Base-by-base conservation (phyloP, 352 stramenopile species). In the Saprolegnia parasitica region DNA sequence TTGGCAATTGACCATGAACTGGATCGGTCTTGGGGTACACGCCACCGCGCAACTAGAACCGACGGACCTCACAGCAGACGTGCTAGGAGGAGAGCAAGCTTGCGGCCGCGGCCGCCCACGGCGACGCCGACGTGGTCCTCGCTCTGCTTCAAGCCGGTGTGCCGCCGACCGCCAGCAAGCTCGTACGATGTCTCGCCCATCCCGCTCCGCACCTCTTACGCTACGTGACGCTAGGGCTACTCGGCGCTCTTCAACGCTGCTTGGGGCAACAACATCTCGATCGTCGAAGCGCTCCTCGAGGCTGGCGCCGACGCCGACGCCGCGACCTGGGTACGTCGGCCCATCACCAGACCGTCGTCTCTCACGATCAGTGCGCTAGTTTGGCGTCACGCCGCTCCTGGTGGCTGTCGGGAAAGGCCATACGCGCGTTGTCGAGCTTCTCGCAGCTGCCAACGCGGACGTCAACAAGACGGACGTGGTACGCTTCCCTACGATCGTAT, bases 31-130 rank as follows among this genome's bases (percentile, higher is more conserved):
- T 35, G 29, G 29, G 29, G 29, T 35, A 35, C 29, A 35, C n/a
- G n/a, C n/a, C n/a, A n/a, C 29, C 29, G 29, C 29, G 29, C 29
- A 6, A 35, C 29, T 35, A 35, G 29, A 35, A 2, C 29, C 2
- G 29, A 35, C 29, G 29, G 29, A 35, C 29, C 5, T 35, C 29
- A 35, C 29, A 5, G 2, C 2, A 35, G 29, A 35, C 8, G 42
- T 49, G 8, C 24, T 60, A 60, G 52, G 52, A 60, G 11, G 24
- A 60, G 35, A 40, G 52, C 52, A 60, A 35, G 24, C 20, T 60
- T 3, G 52, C 52, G 11, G 16, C 11, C 11, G 52, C 52, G 11
- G 52, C 52, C 13, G 52, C 13, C 52, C 24, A 60, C 35, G 35
- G 35, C 52, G 35, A 60, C 24, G 24, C 16, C 35, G 52, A 16